A percentile compares a stretch with the other conserved stretches of the same genome.
These are phyloP conservation scores for Streptanthus diversifolius DNA, from an alignment of 345 rosid genomes.

Conservation along the genomic window DNA sequence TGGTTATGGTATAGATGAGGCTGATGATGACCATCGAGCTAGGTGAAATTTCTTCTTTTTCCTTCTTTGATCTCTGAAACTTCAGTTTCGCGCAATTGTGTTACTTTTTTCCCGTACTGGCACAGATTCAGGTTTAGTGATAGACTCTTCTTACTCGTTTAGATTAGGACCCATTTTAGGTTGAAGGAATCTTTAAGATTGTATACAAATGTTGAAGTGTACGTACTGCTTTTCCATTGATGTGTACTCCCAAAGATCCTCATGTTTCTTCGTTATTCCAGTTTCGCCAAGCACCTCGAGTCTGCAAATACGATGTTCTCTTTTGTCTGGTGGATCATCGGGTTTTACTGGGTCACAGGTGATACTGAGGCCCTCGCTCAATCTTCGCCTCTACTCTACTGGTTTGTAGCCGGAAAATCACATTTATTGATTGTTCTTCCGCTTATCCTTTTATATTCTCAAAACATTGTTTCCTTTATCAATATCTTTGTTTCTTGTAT, in stretches of 20 bases:
- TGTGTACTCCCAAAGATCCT: background rate
- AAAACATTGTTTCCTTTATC: background rate
- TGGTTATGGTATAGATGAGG: slow-evolving; percentile 35
- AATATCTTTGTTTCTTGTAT: background rate
- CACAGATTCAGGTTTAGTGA: background rate
- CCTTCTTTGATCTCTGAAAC: background rate
- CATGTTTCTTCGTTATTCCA: slow-evolving; percentile 4
- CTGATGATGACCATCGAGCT: slow-evolving; percentile 40
- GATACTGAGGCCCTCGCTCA: slow-evolving; percentile 45
- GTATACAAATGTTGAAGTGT: background rate
- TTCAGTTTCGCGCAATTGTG: slow-evolving; percentile 33
- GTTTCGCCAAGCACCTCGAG: slow-evolving; percentile 43
- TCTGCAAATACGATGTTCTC: slow-evolving; percentile 81
- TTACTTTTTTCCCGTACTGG: background rate
- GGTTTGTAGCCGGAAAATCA: slow-evolving; percentile 38
- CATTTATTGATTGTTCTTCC: background rate
- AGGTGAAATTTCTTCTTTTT: slow-evolving; percentile 35
- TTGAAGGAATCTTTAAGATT: slow-evolving; percentile 7
- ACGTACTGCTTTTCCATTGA: background rate
- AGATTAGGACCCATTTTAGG: background rate
- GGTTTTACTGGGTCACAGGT: slow-evolving; percentile 77
- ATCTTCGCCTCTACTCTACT: slow-evolving; percentile 73
- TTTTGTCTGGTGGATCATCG: slow-evolving; percentile 84
- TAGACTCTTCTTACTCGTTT: background rate
- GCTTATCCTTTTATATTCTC: background rate